These are phyloP conservation scores for Persicaria maculosa DNA, from an alignment of 148 eudicot genomes.

Conservation along the genomic window DNA sequence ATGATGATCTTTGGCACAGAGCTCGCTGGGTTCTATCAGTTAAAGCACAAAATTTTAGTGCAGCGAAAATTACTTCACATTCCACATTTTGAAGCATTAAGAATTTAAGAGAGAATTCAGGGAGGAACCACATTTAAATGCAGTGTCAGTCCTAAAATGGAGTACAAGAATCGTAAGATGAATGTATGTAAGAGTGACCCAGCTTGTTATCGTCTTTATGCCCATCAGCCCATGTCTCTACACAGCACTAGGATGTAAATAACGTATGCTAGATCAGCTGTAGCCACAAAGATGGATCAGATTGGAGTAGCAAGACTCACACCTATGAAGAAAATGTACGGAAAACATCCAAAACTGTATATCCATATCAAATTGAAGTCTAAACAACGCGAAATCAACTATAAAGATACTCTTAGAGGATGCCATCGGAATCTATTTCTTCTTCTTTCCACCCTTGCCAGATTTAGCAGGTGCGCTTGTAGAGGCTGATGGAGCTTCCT, in stretches of 20 bases:
- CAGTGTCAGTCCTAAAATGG: not conserved
- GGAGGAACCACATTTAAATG: not conserved
- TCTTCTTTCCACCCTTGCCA: constrained; percentile 35
- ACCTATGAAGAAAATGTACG: not conserved
- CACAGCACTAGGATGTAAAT: not conserved
- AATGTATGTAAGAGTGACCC: too few species aligned
- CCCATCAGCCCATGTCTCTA: not conserved
- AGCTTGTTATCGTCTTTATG: not conserved
- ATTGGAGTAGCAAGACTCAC: not conserved
- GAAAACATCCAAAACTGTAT: not conserved
- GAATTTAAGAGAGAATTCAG: too few species aligned
- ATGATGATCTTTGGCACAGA: too few species aligned
- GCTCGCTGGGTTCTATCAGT: too few species aligned
- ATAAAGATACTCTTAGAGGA: not conserved
- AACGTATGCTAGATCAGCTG: not conserved
- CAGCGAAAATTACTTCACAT: too few species aligned
- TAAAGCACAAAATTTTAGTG: too few species aligned
- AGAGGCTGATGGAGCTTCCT: constrained; percentile 39
- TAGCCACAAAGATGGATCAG: not conserved
- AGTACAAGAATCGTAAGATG: too few species aligned
- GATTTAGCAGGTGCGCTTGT: constrained; percentile 34
- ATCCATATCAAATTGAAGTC: not conserved
- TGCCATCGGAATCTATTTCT: constrained; percentile 20
- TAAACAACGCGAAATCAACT: not conserved
- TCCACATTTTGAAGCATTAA: too few species aligned